Base-by-base conservation (phyloP, 2,329 filamentous ascomycete genomes). In the Fusarium brevicatenulatum region DNA sequence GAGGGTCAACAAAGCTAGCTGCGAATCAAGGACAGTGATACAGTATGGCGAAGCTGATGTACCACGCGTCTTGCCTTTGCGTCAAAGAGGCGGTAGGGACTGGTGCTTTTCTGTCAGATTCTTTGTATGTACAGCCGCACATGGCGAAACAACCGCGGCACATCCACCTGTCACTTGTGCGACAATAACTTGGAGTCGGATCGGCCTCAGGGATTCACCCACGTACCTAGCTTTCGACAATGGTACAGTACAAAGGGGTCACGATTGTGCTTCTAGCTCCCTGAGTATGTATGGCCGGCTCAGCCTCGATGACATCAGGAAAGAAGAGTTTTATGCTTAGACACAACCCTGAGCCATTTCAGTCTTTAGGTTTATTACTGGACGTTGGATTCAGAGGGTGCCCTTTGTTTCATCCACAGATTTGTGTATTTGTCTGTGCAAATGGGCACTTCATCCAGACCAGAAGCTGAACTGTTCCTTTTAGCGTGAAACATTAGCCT, bases 401-500 rank as follows among this genome's bases (percentile, higher is more conserved):
- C n/a, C 34, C 40, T 43, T 62, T 49, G 30, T 39, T 53, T 37
- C 36, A 53, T 37, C 32, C 34, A 32, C 32, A 34, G 34, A 21
- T 37, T 55, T 37, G 42, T 53, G 60, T 64, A 28, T 18, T 9
- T 50, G 28, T 32, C 19, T 49, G 37, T 25, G 28, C 19, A 58
- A 42, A 28, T 43, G 9, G n/a, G 46, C 32, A 50, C 21, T 50
- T 34, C 39, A 32, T 57, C 54, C 55, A 66, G 50, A 44, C 46
- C 60, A 62, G 40, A 21, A 42, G 61, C 52, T 65, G 58, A 47
- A 36, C 50, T 59, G 63, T 40, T 49, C 52, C 36, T 65, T 56
- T 68, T 71, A 70, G 70, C 68, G 75, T 69, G 73, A 76, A 76
- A 77, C 67, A 64, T 49, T 63, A 59, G 65, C 61, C 19, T n/a